These are phyloP conservation scores for Cucumis hystrix DNA, from an alignment of 306 rosid species.

Conservation along the genomic window DNA sequence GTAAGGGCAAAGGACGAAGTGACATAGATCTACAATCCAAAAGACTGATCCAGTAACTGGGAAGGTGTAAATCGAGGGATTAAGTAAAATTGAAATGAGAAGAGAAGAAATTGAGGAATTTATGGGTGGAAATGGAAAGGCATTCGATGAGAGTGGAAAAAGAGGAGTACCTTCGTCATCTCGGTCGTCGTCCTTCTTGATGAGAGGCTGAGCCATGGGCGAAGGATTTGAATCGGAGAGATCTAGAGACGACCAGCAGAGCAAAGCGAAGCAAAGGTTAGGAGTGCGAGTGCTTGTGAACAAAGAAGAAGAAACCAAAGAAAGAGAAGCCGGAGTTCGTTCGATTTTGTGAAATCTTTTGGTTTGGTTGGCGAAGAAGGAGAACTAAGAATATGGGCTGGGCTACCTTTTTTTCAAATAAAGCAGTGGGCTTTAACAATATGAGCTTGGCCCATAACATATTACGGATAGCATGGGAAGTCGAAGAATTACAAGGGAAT, in stretches of 20 bases:
- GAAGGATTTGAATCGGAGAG: slow-evolving; percentile 1
- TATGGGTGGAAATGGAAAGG: neutral
- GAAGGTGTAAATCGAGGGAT: neutral
- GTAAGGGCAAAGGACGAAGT: neutral
- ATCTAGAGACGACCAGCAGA: neutral
- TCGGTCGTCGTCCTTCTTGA: slow-evolving; percentile 15
- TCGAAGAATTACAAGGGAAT: too few species aligned
- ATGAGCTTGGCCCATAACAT: neutral
- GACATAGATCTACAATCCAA: slow-evolving; percentile 39
- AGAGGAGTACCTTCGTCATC: slow-evolving; percentile 62
- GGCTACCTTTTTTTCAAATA: neutral
- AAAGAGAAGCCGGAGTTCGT: neutral
- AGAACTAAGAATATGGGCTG: neutral
- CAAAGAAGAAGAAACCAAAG: neutral
- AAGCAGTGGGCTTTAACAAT: neutral
- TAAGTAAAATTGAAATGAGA: neutral
- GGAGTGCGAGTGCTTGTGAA: neutral
- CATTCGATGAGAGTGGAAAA: neutral
- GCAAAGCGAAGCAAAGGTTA: neutral
- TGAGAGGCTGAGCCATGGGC: slow-evolving; percentile 10
- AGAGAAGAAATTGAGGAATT: neutral
- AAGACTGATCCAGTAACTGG: slow-evolving; percentile 20
- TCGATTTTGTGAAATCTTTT: neutral
- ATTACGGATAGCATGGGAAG: too few species aligned
- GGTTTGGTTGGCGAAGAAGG: neutral